Conservation (phyloP, 495 filamentous ascomycete genomes). For the Lindgomyces ingoldianus region DNA sequence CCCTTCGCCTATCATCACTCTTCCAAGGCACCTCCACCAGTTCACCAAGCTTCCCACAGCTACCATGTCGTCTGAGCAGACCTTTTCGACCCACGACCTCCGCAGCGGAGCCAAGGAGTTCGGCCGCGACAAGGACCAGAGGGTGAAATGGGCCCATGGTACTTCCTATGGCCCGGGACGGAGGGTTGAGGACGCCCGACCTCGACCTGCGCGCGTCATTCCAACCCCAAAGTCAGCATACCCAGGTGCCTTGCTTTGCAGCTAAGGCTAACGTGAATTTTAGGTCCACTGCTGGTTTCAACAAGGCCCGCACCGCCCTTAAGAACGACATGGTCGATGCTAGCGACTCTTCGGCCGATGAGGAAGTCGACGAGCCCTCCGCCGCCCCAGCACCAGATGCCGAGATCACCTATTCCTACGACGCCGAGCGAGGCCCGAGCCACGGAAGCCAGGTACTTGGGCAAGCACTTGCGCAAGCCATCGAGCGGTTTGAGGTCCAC, state of each 20-base stretch:
- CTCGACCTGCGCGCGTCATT: constrained; percentile 36
- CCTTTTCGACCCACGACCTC: constrained; percentile 46
- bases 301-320: constrained; percentile 34
- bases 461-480: constrained; percentile 55
- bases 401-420: constrained; percentile 52
- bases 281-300: constrained; percentile 8
- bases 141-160: constrained; percentile 59
- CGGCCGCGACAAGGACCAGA: constrained; percentile 53
- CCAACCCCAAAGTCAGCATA: constrained; percentile 26
- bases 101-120: constrained; percentile 45
- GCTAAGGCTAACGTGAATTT: neutral
- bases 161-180: constrained; percentile 32
- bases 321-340: constrained; percentile 40
- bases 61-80: constrained; percentile 44
- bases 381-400: constrained; percentile 48
- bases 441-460: constrained; percentile 58
- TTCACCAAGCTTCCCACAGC: constrained; percentile 23
- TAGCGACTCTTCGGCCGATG: constrained; percentile 41
- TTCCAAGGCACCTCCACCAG: neutral
- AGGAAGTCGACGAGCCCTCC: constrained; percentile 47
- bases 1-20: constrained; percentile 4
- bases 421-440: constrained; percentile 48
- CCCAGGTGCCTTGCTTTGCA: neutral
- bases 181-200: constrained; percentile 27
- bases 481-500: constrained; percentile 58